Conservation (phyloP, 2,329 filamentous ascomycete species). For the Thermoascus crustaceus region DNA sequence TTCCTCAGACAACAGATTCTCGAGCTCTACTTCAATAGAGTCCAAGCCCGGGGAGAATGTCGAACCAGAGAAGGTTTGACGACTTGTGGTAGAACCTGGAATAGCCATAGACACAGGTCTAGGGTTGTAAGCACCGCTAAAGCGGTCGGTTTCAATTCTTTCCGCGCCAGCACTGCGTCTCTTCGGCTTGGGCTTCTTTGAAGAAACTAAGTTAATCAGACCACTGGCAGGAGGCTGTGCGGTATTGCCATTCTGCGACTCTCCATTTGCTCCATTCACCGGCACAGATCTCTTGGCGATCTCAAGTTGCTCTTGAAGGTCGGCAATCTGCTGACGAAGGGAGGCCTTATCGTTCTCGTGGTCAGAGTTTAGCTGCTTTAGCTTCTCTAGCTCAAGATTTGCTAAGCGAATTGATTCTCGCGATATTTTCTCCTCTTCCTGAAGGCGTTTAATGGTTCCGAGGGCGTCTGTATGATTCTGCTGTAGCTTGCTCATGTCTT, state of each 20-base stretch:
- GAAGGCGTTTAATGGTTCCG: slow-evolving; percentile 82
- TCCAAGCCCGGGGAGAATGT: slow-evolving; percentile 75
- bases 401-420: slow-evolving; percentile 73
- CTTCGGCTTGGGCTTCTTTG: slow-evolving; percentile 82
- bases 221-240: slow-evolving; percentile 56
- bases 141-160: slow-evolving; percentile 75
- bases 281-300: slow-evolving; percentile 71
- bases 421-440: slow-evolving; percentile 84
- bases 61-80: slow-evolving; percentile 64
- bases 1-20: slow-evolving; percentile 88
- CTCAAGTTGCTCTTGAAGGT: slow-evolving; percentile 88
- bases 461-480: slow-evolving; percentile 82
- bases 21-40: slow-evolving; percentile 89
- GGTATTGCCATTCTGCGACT: slow-evolving; percentile 56
- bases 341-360: slow-evolving; percentile 79
- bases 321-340: slow-evolving; percentile 77
- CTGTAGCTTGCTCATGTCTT: slow-evolving; percentile 90
- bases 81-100: slow-evolving; percentile 43
- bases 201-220: slow-evolving; percentile 92
- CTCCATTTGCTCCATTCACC: slow-evolving; percentile 53
- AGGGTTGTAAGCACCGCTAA: slow-evolving; percentile 88
- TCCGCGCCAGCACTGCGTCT: slow-evolving; percentile 83
- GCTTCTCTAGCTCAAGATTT: slow-evolving; percentile 70
- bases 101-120: slow-evolving; percentile 95
- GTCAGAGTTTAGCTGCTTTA: slow-evolving; percentile 64